phyloP scores from a whole-genome alignment of 2,329 filamentous ascomycete species.

The Diaporthe capsici region DNA sequence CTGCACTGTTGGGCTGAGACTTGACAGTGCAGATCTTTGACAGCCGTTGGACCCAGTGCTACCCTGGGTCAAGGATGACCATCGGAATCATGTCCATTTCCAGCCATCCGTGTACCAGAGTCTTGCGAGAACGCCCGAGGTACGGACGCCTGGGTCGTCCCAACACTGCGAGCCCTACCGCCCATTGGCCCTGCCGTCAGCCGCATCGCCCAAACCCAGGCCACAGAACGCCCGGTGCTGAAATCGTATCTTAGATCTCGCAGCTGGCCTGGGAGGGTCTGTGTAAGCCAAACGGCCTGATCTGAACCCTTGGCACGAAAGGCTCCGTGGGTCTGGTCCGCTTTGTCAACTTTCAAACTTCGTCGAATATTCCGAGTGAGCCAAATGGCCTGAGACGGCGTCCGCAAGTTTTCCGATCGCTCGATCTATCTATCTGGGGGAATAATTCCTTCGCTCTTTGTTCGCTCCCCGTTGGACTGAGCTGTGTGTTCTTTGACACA shows the following conservation, averaged over 20 bases:
- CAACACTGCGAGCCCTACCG: not conserved
- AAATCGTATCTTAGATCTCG: slow-evolving; percentile 3
- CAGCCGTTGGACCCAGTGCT: not conserved
- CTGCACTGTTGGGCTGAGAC: not conserved
- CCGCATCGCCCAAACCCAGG: not conserved
- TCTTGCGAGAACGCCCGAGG: not conserved
- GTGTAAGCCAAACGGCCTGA: not conserved
- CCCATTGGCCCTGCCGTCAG: slow-evolving; percentile 1
- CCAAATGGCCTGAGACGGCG: not conserved
- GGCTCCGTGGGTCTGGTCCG: not conserved
- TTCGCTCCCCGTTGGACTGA: not conserved
- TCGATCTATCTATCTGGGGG: not conserved
- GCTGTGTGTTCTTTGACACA: not conserved
- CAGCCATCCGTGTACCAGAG: not conserved
- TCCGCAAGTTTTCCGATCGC: not conserved
- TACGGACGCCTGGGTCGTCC: slow-evolving; percentile 20
- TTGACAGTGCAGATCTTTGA: slow-evolving; percentile 18
- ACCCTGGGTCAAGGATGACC: not conserved
- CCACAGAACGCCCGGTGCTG: not conserved
- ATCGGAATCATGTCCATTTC: not conserved
- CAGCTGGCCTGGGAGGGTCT: not conserved
- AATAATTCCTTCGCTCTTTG: not conserved
- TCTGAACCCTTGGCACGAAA: not conserved
- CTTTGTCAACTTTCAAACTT: slow-evolving; percentile 7
- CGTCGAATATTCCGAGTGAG: slow-evolving; percentile 3